Conservation (phyloP, 371 early-diverging fungal genomes). For the Funneliformis caledonium region DNA sequence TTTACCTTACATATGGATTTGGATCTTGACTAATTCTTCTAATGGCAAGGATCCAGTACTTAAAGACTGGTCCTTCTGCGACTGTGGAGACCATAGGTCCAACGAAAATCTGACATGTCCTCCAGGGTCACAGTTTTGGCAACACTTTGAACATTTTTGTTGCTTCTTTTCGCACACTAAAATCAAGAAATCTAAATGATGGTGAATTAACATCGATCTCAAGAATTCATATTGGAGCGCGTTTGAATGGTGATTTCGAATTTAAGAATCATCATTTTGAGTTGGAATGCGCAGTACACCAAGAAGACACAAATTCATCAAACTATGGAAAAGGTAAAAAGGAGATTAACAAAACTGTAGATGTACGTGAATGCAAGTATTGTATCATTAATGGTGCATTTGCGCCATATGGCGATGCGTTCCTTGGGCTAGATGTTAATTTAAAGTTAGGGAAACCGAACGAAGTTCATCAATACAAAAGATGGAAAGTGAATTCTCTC, state of each 20-base stretch:
- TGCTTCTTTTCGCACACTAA: slow-evolving; percentile 43
- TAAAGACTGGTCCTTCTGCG: slow-evolving; percentile 41
- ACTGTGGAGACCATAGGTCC: slow-evolving; percentile 42
- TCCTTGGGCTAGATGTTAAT: slow-evolving; percentile 40
- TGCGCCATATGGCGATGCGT: slow-evolving; percentile 42
- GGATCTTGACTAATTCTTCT: slow-evolving; percentile 42
- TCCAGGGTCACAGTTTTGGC: slow-evolving; percentile 45
- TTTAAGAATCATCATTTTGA: slow-evolving; percentile 42
- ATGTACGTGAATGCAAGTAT: slow-evolving; percentile 35
- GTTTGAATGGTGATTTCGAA: slow-evolving; percentile 43
- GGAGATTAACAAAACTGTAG: slow-evolving; percentile 7
- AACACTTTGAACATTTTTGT: slow-evolving; percentile 46
- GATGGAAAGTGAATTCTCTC: slow-evolving; percentile 34
- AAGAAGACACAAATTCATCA: slow-evolving; percentile 40
- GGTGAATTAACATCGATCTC: slow-evolving; percentile 39
- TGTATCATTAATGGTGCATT: slow-evolving; percentile 44
- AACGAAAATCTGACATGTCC: slow-evolving; percentile 40
- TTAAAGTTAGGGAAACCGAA: slow-evolving; percentile 25
- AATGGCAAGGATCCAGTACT: slow-evolving; percentile 40
- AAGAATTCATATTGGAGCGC: slow-evolving; percentile 43
- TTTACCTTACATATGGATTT: slow-evolving; percentile 46
- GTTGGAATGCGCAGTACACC: background rate
- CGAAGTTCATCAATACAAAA: slow-evolving; percentile 45
- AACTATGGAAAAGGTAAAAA: background rate
- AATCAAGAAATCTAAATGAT: slow-evolving; percentile 41